These are phyloP conservation scores for Pichia scutulata DNA, from an alignment of 805 yeast species.

Conservation along the genomic window DNA sequence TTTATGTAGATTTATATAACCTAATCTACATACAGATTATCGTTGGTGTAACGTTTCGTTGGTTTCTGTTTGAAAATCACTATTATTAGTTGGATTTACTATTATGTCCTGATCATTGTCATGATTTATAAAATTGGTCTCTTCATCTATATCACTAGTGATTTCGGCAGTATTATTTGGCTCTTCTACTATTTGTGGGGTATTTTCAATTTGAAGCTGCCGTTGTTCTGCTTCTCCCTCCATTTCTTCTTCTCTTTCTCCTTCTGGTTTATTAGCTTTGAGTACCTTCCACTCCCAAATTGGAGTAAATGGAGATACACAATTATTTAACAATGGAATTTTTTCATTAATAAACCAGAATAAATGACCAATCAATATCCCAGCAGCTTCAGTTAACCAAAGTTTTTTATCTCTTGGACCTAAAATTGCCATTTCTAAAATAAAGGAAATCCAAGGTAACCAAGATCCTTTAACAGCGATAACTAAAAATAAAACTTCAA, in stretches of 20 bases:
- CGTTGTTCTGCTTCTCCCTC: background rate
- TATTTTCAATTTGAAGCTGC: background rate
- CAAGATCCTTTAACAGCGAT: constrained; percentile 36
- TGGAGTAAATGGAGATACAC: constrained; percentile 33
- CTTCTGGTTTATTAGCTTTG: background rate
- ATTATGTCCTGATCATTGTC: background rate
- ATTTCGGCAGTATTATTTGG: background rate
- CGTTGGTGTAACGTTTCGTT: background rate
- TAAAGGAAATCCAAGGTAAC: constrained; percentile 33
- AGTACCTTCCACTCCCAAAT: constrained; percentile 31
- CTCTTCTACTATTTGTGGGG: background rate
- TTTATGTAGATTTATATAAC: background rate
- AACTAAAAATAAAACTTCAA: constrained; percentile 33
- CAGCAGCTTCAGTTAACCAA: constrained; percentile 23
- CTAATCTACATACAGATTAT: background rate
- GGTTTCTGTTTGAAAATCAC: background rate
- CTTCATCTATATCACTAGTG: background rate
- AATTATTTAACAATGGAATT: constrained; percentile 31
- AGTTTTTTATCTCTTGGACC: background rate
- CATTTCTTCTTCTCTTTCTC: background rate
- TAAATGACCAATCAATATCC: constrained; percentile 37
- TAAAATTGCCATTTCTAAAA: constrained; percentile 12
- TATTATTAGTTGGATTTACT: background rate
- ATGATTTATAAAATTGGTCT: background rate
- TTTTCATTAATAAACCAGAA: constrained; percentile 34